Conservation (phyloP, 345 rosid genomes). For the Psidium friedrichsthalianum region DNA sequence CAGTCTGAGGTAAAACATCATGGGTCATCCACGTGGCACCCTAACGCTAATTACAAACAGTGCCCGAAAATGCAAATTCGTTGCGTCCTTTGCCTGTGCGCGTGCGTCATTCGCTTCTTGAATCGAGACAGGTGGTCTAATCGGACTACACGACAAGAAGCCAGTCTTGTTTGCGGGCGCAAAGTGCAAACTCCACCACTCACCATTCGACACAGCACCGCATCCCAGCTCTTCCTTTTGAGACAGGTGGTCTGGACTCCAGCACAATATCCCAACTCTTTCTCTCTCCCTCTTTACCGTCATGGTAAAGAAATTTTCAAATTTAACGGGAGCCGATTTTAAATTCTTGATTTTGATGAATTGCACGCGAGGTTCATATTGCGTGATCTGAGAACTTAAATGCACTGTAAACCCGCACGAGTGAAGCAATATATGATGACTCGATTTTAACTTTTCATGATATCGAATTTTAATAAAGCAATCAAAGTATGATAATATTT, state of each 20-base stretch:
- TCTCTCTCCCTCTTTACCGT: neutral
- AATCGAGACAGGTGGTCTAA: neutral
- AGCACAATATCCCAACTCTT: neutral
- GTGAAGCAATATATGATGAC: neutral
- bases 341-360: neutral
- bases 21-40: neutral
- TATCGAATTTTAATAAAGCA: neutral
- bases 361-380: neutral
- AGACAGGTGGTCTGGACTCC: too few species aligned
- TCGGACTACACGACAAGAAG: neutral
- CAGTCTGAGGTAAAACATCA: neutral
- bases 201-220: neutral
- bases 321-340: neutral
- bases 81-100: neutral
- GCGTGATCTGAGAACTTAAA: neutral
- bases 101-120: neutral
- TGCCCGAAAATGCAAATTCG: neutral
- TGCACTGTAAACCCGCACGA: neutral
- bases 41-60: neutral
- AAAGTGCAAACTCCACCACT: neutral
- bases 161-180: neutral
- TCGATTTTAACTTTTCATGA: neutral
- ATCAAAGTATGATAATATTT: neutral
- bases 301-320: neutral
- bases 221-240: neutral